Percentiles rank a stretch among this genome's conserved stretches.
These are phyloP conservation scores for Fraxinus anomala DNA, from an alignment of 257 asterid genomes.

Conservation along the genomic window DNA sequence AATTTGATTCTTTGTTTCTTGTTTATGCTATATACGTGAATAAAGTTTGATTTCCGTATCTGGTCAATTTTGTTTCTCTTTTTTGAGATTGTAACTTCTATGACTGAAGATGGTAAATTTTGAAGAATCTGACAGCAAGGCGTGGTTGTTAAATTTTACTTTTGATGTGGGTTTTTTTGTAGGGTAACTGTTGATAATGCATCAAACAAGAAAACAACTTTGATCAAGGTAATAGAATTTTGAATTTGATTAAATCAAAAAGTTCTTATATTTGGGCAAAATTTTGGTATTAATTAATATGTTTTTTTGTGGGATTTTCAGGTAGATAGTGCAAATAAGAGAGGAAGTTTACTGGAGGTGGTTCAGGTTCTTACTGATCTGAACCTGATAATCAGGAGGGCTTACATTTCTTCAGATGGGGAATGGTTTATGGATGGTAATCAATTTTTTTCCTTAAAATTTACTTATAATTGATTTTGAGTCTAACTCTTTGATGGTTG, in stretches of 20 bases:
- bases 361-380: constrained; percentile 87
- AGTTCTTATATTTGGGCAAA: not conserved
- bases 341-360: constrained; percentile 85
- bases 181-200: constrained; percentile 56
- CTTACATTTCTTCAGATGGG: constrained; percentile 94
- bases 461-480: not conserved
- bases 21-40: not conserved
- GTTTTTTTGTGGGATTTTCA: constrained; percentile 33
- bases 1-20: not conserved
- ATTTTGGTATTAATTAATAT: not conserved
- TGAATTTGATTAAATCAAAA: not conserved
- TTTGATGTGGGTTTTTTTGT: constrained; percentile 7
- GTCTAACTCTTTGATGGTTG: constrained; percentile 4
- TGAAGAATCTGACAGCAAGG: not conserved
- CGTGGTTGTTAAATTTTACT: constrained; percentile 6
- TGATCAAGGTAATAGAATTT: constrained; percentile 44
- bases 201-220: constrained; percentile 49
- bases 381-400: constrained; percentile 69
- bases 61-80: not conserved
- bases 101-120: constrained; percentile 3
- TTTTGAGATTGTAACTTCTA: constrained; percentile 3
- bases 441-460: not conserved
- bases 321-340: constrained; percentile 89
- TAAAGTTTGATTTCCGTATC: not conserved
- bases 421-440: constrained; percentile 98